Evolutionary conservation across 1,284 basidiomycete genomes (phyloP).

Genomic region (Ganoderma sp.): DNA sequence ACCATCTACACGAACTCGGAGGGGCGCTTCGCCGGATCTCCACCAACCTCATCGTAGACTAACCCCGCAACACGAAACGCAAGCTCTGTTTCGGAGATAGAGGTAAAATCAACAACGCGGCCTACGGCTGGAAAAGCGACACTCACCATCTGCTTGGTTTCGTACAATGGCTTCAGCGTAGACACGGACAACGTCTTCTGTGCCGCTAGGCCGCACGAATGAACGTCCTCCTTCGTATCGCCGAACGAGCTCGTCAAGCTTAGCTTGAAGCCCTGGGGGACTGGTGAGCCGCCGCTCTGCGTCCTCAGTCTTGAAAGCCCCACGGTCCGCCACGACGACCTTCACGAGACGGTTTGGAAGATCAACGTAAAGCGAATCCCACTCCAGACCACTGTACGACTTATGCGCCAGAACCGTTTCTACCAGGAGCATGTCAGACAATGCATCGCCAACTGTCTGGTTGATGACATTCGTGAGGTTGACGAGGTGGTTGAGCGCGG

Average conservation of each 20-base stretch:
- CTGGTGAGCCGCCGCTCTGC: constrained; percentile 89
- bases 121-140: constrained; percentile 10
- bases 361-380: constrained; percentile 95
- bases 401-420: constrained; percentile 91
- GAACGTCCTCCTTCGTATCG: constrained; percentile 87
- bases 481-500: constrained; percentile 77
- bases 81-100: constrained; percentile 58
- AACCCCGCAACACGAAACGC: constrained; percentile 84
- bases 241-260: constrained; percentile 84
- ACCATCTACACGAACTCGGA: constrained; percentile 64
- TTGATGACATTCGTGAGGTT: constrained; percentile 91
- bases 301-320: constrained; percentile 89
- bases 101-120: constrained; percentile 18
- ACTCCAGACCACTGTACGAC: constrained; percentile 84
- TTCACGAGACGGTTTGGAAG: constrained; percentile 97
- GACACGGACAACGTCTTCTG: constrained; percentile 97
- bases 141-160: constrained; percentile 79
- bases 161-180: constrained; percentile 90
- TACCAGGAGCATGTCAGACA: constrained; percentile 96
- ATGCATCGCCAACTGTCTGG: constrained; percentile 97
- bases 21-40: constrained; percentile 69
- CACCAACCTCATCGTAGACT: constrained; percentile 81
- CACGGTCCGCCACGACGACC: constrained; percentile 87
- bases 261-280: constrained; percentile 84
- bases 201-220: constrained; percentile 97